phyloP scores from a whole-genome alignment of 345 rosid species.

The Cochlearia excelsa region DNA sequence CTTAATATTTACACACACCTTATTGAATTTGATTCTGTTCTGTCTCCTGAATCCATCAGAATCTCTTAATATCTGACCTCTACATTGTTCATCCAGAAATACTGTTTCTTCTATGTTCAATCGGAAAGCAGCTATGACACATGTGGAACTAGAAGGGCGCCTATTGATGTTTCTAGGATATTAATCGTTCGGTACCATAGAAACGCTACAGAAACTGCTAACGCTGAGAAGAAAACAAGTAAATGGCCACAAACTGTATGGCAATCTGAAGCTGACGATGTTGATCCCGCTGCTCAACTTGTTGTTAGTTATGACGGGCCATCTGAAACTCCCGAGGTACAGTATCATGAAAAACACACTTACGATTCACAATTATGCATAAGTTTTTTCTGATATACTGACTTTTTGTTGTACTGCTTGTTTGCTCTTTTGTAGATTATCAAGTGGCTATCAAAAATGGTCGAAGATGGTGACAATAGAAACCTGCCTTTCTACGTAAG shows the following conservation, averaged over 20 bases:
- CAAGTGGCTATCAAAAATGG: slow-evolving; percentile 68
- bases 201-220: slow-evolving; percentile 54
- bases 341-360: not conserved
- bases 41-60: slow-evolving; percentile 12
- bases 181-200: slow-evolving; percentile 79
- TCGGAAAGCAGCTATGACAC: slow-evolving; percentile 79
- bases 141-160: slow-evolving; percentile 81
- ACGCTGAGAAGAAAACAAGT: slow-evolving; percentile 45
- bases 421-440: slow-evolving; percentile 50
- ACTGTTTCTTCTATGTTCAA: slow-evolving; percentile 81
- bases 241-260: slow-evolving; percentile 53
- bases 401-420: slow-evolving; percentile 11
- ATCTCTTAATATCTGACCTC: slow-evolving; percentile 7
- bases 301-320: slow-evolving; percentile 82
- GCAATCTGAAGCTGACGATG: slow-evolving; percentile 52
- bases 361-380: slow-evolving; percentile 9
- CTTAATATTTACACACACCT: not conserved
- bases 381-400: not conserved
- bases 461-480: slow-evolving; percentile 79
- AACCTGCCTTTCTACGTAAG: slow-evolving; percentile 79
- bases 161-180: slow-evolving; percentile 64
- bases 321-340: slow-evolving; percentile 63
- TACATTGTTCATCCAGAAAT: slow-evolving; percentile 53
- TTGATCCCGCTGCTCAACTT: slow-evolving; percentile 85
- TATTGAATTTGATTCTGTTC: slow-evolving; percentile 2